These are phyloP conservation scores for Halophytophthora polymorphica DNA, from an alignment of 352 stramenopile genomes.

Conservation along the genomic window DNA sequence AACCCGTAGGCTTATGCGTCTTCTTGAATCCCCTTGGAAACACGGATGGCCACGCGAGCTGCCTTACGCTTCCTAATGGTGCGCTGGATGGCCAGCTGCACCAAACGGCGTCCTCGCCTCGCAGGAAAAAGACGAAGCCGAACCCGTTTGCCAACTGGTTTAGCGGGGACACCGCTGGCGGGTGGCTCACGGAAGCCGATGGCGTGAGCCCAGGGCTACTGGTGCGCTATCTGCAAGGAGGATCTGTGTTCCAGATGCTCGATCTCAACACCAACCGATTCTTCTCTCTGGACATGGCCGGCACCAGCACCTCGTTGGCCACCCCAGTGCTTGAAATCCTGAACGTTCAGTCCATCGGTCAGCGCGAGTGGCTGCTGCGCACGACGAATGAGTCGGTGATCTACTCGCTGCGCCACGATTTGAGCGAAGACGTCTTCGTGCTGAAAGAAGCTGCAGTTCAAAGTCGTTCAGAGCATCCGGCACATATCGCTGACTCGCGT, in stretches of 20 bases:
- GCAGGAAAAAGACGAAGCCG: slow-evolving; percentile 16
- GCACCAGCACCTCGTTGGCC: slow-evolving; percentile 4
- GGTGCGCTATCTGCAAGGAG: slow-evolving; percentile 48
- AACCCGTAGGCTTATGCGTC: slow-evolving; percentile 35
- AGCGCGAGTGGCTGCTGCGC: slow-evolving; percentile 49
- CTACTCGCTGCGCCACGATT: slow-evolving; percentile 26
- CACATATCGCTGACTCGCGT: slow-evolving; percentile 17
- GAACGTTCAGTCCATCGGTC: slow-evolving; percentile 32
- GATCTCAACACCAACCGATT: slow-evolving; percentile 37
- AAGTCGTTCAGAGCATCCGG: not conserved
- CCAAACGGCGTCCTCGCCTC: slow-evolving; percentile 6
- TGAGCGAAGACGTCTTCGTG: slow-evolving; percentile 21
- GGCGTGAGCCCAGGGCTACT: slow-evolving; percentile 29
- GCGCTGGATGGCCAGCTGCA: slow-evolving; percentile 49
- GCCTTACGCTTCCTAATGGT: slow-evolving; percentile 52
- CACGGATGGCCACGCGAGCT: slow-evolving; percentile 41
- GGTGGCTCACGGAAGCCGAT: slow-evolving; percentile 21
- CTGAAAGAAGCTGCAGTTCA: slow-evolving; percentile 27
- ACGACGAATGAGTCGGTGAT: slow-evolving; percentile 35
- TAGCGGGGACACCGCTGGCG: slow-evolving; percentile 8
- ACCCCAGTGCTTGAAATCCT: slow-evolving; percentile 22
- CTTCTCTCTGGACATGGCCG: slow-evolving; percentile 46
- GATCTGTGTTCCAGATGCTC: slow-evolving; percentile 54
- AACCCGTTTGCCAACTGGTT: slow-evolving; percentile 58
- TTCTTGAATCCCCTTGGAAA: slow-evolving; percentile 38